A percentile compares a stretch with the other conserved stretches of the same genome.
phyloP scores from a whole-genome alignment of 2,329 filamentous ascomycete species.

The Pseudophaeomoniella oleicola region DNA sequence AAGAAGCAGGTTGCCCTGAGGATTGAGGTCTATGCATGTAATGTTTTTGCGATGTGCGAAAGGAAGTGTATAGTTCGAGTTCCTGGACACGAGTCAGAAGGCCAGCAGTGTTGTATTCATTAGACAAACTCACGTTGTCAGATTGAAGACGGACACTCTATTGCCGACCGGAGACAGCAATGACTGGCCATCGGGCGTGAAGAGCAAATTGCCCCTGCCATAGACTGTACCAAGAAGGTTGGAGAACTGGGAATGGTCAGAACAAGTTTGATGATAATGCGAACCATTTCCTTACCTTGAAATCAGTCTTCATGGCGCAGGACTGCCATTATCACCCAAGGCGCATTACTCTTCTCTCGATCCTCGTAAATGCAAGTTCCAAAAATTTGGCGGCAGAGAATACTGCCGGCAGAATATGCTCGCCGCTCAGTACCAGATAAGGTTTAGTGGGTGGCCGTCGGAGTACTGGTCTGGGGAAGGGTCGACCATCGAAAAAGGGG shows the following conservation, averaged over 20 bases:
- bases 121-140: conserved; percentile 24
- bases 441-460: conserved; percentile 6
- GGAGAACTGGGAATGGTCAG: conserved; percentile 57
- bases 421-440: conserved; percentile 1
- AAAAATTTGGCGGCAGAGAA: conserved; percentile 1
- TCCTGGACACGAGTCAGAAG: conserved; percentile 3
- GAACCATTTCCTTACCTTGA: conserved; percentile 53
- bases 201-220: conserved; percentile 92
- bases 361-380: too few relatives aligned
- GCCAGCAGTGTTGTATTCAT: not conserved
- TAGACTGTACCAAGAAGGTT: conserved; percentile 97
- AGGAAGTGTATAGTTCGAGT: conserved; percentile 36
- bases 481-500: conserved; percentile 4
- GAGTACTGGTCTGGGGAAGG: not conserved
- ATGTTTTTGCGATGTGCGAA: conserved; percentile 91
- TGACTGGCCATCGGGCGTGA: conserved; percentile 89
- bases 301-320: conserved; percentile 86
- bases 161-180: conserved; percentile 95
- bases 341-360: too few relatives aligned
- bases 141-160: conserved; percentile 85
- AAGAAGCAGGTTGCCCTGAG: conserved; percentile 80
- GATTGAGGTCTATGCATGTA: conserved; percentile 70
- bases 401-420: conserved; percentile 1
- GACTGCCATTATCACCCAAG: not conserved
- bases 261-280: not conserved